Evolutionary conservation across 306 rosid species (phyloP).

Genomic region (Sesbania bispinosa): DNA sequence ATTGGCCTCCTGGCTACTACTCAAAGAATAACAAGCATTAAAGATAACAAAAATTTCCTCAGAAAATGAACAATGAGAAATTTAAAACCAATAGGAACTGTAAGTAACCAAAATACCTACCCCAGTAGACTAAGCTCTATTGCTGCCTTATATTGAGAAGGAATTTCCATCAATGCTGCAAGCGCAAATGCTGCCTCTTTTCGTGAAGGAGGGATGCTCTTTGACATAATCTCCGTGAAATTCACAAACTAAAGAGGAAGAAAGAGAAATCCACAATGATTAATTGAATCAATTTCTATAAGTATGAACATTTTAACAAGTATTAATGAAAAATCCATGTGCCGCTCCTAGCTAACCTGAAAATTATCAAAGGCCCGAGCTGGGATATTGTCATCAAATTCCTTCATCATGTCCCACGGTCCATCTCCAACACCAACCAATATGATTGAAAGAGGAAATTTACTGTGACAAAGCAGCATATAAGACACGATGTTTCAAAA

Average conservation of each 20-base stretch:
- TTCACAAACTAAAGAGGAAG: conserved; percentile 60
- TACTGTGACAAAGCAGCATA: conserved; percentile 38
- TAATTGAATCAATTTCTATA: conserved; percentile 9
- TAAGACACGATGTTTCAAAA: conserved; percentile 12
- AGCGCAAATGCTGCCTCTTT: conserved; percentile 84
- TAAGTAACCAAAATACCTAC: conserved; percentile 35
- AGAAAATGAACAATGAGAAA: not conserved
- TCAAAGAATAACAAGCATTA: not conserved
- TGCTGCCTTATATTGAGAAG: conserved; percentile 79
- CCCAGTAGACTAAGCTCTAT: conserved; percentile 65
- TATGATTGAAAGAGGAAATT: conserved; percentile 72
- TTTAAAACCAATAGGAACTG: not conserved
- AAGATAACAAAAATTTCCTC: not conserved
- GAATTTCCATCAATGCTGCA: conserved; percentile 87
- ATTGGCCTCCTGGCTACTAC: conserved; percentile 33
- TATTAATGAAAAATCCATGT: not conserved
- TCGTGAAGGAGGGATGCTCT: conserved; percentile 43
- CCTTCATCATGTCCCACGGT: conserved; percentile 82
- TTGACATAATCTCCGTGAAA: conserved; percentile 66
- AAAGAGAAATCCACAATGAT: not conserved
- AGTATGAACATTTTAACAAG: not conserved
- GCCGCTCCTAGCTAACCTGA: conserved; percentile 44
- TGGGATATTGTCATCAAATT: conserved; percentile 80
- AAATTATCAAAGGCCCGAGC: conserved; percentile 68
- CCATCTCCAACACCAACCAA: conserved; percentile 87